A percentile compares a stretch with the other conserved stretches of the same genome.
Evolutionary conservation across 192 early-diverging fungal genomes (phyloP).

Genomic region (Spinellus fusiger): DNA sequence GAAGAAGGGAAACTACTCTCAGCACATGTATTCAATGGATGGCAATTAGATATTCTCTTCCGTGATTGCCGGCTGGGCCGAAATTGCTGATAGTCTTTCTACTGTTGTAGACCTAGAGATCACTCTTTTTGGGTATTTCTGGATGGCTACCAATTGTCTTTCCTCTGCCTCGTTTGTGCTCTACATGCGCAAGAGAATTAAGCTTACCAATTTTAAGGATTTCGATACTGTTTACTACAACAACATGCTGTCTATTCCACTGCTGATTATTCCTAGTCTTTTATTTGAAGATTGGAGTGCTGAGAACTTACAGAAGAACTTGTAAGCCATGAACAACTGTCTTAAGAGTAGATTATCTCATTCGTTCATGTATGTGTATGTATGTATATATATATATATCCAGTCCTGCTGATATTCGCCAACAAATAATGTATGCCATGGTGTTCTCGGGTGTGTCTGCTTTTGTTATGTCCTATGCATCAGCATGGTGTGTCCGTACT

Average conservation of each 20-base stretch:
- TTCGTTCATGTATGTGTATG: background rate
- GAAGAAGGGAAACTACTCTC: background rate
- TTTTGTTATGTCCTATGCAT: conserved; percentile 85
- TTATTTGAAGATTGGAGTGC: conserved; percentile 64
- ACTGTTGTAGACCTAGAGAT: conserved; percentile 26
- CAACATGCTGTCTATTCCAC: conserved; percentile 84
- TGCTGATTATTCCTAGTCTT: conserved; percentile 63
- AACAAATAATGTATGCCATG: conserved; percentile 59
- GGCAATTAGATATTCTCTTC: conserved; percentile 67
- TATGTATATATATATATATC: conserved; percentile 4
- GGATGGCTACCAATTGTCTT: conserved; percentile 93
- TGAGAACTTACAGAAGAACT: conserved; percentile 52
- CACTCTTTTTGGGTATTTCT: conserved; percentile 61
- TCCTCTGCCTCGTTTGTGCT: conserved; percentile 84
- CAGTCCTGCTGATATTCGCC: conserved; percentile 41
- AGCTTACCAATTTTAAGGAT: conserved; percentile 89
- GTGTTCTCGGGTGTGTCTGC: conserved; percentile 74
- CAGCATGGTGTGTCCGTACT: conserved; percentile 77
- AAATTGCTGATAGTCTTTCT: conserved; percentile 42
- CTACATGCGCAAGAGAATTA: conserved; percentile 87
- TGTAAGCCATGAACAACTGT: conserved; percentile 31
- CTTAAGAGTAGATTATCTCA: background rate
- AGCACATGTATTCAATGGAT: background rate
- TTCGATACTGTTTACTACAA: conserved; percentile 99
- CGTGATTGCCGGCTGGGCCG: conserved; percentile 81